These are phyloP conservation scores for Xylaria sp. DNA, from an alignment of 2,329 filamentous ascomycete genomes.

Conservation along the genomic window DNA sequence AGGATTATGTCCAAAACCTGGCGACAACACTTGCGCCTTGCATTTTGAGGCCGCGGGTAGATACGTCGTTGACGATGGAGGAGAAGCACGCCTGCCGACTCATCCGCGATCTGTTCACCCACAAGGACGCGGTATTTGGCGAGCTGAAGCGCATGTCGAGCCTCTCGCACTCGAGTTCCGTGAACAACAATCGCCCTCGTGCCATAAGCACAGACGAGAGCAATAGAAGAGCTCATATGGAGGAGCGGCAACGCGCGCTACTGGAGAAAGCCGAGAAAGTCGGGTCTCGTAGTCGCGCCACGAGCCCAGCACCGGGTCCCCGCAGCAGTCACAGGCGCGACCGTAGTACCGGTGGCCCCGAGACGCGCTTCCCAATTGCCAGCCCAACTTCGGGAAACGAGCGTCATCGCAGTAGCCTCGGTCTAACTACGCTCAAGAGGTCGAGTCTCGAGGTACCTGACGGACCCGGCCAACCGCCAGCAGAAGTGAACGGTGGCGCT, in stretches of 20 bases:
- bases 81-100: conserved; percentile 93
- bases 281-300: conserved; percentile 73
- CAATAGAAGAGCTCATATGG: conserved; percentile 91
- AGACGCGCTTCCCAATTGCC: conserved; percentile 87
- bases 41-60: conserved; percentile 84
- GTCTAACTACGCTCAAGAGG: conserved; percentile 59
- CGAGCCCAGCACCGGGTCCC: conserved; percentile 74
- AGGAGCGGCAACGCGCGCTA: conserved; percentile 87
- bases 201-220: conserved; percentile 96
- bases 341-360: conserved; percentile 76
- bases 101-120: conserved; percentile 88
- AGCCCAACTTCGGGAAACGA: conserved; percentile 66
- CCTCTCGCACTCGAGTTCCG: conserved; percentile 71
- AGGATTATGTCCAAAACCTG: conserved; percentile 80
- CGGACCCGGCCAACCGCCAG: conserved; percentile 58
- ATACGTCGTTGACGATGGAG: conserved; percentile 93
- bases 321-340: conserved; percentile 75
- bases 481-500: conserved; percentile 50
- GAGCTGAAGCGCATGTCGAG: conserved; percentile 91
- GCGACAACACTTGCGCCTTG: conserved; percentile 82
- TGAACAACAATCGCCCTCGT: conserved; percentile 71
- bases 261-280: conserved; percentile 73
- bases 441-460: conserved; percentile 85
- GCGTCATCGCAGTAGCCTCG: conserved; percentile 62
- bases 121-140: conserved; percentile 95